phyloP scores from a whole-genome alignment of 768 basidiomycete species.

The Pleurotus tuoliensis region DNA sequence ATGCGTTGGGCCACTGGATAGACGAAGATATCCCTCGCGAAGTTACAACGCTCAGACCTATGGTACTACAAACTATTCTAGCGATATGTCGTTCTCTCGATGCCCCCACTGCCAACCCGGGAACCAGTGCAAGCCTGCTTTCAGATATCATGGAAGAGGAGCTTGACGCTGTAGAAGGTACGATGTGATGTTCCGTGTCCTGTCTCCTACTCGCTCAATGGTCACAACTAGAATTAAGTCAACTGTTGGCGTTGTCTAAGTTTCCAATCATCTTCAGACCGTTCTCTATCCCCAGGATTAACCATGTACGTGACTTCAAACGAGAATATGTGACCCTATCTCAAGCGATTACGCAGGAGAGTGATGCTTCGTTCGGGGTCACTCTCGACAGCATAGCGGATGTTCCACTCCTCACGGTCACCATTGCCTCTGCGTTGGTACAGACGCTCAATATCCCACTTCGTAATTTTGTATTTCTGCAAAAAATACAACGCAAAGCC shows the following conservation, averaged over 20 bases:
- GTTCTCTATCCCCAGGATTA: not conserved
- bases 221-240: not conserved
- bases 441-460: slow-evolving; percentile 38
- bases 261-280: not conserved
- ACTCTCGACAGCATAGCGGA: slow-evolving; percentile 34
- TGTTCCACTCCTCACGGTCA: slow-evolving; percentile 42
- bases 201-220: not conserved
- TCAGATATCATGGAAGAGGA: slow-evolving; percentile 37
- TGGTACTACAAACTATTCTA: slow-evolving; percentile 38
- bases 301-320: not conserved
- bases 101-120: slow-evolving; percentile 24
- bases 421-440: slow-evolving; percentile 41
- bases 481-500: slow-evolving; percentile 41
- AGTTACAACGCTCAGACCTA: slow-evolving; percentile 41
- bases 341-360: slow-evolving; percentile 16
- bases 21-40: slow-evolving; percentile 37
- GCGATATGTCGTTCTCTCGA: slow-evolving; percentile 48
- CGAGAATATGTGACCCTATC: not conserved
- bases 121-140: slow-evolving; percentile 39
- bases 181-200: slow-evolving; percentile 8
- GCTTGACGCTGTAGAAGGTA: slow-evolving; percentile 38
- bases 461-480: slow-evolving; percentile 45
- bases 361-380: slow-evolving; percentile 30
- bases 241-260: not conserved
- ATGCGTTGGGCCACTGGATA: slow-evolving; percentile 56